Conservation (phyloP, 768 basidiomycete genomes). For the Hemileccinum impolitum region DNA sequence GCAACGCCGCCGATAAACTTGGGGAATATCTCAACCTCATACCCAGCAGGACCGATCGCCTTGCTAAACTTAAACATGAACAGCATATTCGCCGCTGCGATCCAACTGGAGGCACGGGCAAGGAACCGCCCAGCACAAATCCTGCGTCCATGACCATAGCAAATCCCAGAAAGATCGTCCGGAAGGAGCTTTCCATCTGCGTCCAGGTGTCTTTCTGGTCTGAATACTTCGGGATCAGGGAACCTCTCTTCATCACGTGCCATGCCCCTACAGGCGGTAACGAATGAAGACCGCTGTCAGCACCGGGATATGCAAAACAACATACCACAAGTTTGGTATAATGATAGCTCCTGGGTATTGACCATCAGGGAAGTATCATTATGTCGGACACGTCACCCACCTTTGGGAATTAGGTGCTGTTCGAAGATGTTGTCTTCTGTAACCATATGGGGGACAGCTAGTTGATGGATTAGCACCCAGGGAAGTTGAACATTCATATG, state of each 20-base stretch:
- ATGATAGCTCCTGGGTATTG: constrained; percentile 17
- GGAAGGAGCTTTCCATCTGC: constrained; percentile 17
- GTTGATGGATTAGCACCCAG: neutral
- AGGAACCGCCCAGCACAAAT: constrained; percentile 20
- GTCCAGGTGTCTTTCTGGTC: constrained; percentile 32
- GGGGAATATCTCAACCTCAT: constrained; percentile 20
- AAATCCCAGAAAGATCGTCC: constrained; percentile 21
- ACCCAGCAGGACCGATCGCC: constrained; percentile 19
- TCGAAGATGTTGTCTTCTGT: constrained; percentile 41
- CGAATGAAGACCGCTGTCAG: neutral
- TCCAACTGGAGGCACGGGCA: constrained; percentile 18
- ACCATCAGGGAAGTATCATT: neutral
- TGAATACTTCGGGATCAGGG: constrained; percentile 31
- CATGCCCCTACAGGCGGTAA: constrained; percentile 25
- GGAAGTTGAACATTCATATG: neutral
- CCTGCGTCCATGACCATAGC: constrained; percentile 35
- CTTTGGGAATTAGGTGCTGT: constrained; percentile 51
- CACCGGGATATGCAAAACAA: neutral
- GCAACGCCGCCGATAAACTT: constrained; percentile 14
- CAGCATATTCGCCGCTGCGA: constrained; percentile 18
- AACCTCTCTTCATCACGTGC: constrained; percentile 19
- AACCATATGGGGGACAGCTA: constrained; percentile 28
- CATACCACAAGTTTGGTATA: constrained; percentile 21
- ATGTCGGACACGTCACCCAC: constrained; percentile 14
- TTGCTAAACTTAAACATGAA: constrained; percentile 20